These are phyloP conservation scores for Sanghuangporus baumii DNA, from an alignment of 1,284 basidiomycete species.

Conservation along the genomic window DNA sequence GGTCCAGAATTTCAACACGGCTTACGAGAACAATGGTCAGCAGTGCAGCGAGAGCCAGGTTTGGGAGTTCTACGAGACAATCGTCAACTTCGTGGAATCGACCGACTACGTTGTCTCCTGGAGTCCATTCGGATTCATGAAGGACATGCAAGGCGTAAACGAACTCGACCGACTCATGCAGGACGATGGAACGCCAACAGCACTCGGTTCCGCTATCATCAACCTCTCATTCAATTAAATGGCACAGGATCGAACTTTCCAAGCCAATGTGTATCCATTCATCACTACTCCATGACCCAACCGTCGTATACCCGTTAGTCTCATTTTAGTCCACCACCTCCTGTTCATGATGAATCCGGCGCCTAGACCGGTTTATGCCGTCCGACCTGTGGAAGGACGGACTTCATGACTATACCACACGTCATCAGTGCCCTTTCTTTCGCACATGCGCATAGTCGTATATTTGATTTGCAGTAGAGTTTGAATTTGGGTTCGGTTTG, in stretches of 20 bases:
- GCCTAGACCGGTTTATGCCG: constrained; percentile 8
- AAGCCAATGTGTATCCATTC: not conserved
- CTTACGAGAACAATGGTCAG: constrained; percentile 28
- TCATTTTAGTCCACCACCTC: not conserved
- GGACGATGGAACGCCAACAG: constrained; percentile 37
- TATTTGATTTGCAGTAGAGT: not conserved
- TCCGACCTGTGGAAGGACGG: constrained; percentile 18
- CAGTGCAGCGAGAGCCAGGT: constrained; percentile 47
- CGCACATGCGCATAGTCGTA: constrained; percentile 9
- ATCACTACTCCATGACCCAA: not conserved
- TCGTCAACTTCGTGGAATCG: constrained; percentile 51
- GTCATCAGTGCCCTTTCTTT: constrained; percentile 3
- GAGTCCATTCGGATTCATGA: constrained; percentile 70
- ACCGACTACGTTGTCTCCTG: constrained; percentile 52
- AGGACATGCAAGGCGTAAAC: constrained; percentile 67
- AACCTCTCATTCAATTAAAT: constrained; percentile 29
- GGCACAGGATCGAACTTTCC: not conserved
- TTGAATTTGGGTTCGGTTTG: not conserved
- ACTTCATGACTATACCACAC: constrained; percentile 10
- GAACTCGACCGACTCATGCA: constrained; percentile 50
- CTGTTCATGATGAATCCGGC: constrained; percentile 4
- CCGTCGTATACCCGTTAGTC: constrained; percentile 4
- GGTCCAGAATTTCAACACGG: constrained; percentile 56
- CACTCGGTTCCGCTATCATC: constrained; percentile 38
- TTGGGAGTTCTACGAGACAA: constrained; percentile 50